A percentile compares a stretch with the other conserved stretches of the same genome.
These are phyloP conservation scores for Aspergillus eucalypticola DNA, from an alignment of 2,329 filamentous ascomycete genomes.

Conservation along the genomic window DNA sequence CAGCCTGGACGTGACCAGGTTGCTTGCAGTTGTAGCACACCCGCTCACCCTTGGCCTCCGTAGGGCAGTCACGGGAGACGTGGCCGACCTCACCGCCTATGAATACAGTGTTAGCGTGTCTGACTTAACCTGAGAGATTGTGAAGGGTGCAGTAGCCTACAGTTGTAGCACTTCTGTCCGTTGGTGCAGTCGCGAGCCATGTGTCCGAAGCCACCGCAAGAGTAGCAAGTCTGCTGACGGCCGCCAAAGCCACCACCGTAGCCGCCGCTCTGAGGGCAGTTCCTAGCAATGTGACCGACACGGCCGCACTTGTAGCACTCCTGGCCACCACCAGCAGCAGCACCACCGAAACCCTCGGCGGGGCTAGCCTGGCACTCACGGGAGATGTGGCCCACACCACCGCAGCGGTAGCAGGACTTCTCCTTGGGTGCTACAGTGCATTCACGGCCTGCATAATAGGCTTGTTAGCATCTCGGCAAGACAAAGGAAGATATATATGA, in stretches of 20 bases:
- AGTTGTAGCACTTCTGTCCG: conserved; percentile 99
- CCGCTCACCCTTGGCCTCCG: conserved; percentile 86
- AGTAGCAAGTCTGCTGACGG: conserved; percentile 88
- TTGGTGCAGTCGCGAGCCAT: conserved; percentile 98
- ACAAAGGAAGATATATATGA: no score
- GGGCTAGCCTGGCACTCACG: conserved; percentile 63
- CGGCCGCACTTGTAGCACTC: conserved; percentile 99
- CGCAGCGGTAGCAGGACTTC: conserved; percentile 66
- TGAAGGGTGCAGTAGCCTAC: conserved; percentile 49
- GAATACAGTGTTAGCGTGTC: conserved; percentile 5
- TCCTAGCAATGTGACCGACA: conserved; percentile 88
- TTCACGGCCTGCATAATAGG: conserved; percentile 68
- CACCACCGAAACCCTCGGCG: conserved; percentile 48
- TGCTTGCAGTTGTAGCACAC: conserved; percentile 97
- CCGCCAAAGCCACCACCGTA: conserved; percentile 50
- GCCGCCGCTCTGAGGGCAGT: conserved; percentile 54
- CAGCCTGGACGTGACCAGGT: conserved; percentile 86
- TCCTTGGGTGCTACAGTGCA: conserved; percentile 89
- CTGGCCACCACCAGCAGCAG: conserved; percentile 52
- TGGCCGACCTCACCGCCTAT: conserved; percentile 84
- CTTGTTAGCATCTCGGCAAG: neutral
- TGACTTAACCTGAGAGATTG: neutral
- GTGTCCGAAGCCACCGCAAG: conserved; percentile 94
- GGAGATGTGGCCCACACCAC: conserved; percentile 84
- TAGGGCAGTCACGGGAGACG: conserved; percentile 92